phyloP scores from a whole-genome alignment of 345 rosid species.

The Corchorus olitorius region DNA sequence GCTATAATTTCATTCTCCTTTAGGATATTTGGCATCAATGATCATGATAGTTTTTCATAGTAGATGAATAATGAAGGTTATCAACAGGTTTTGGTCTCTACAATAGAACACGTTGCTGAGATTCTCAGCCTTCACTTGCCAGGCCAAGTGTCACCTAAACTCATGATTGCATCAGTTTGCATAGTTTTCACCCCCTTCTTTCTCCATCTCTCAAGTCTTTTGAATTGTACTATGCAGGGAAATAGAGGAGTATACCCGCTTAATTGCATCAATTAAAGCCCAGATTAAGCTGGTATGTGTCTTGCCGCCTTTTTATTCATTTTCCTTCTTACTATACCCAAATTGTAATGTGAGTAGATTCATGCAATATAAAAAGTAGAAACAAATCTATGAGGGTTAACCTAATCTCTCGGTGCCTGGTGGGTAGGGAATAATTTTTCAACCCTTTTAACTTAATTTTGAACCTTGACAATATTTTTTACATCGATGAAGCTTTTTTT shows the following conservation, averaged over 20 bases:
- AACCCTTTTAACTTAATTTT: not conserved
- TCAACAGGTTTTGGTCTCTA: not conserved
- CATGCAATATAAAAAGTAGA: constrained; percentile 3
- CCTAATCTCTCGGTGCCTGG: constrained; percentile 5
- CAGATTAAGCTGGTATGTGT: constrained; percentile 72
- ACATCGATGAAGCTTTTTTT: not conserved
- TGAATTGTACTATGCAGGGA: constrained; percentile 47
- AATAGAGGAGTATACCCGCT: constrained; percentile 58
- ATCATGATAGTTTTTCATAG: constrained; percentile 6
- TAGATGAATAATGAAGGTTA: not conserved
- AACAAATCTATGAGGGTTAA: constrained; percentile 3
- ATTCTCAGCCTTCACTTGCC: not conserved
- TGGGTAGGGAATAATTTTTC: not conserved
- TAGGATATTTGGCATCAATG: not conserved
- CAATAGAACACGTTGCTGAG: not conserved
- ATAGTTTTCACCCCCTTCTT: not conserved
- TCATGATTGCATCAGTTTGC: not conserved
- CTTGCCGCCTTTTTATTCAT: not conserved
- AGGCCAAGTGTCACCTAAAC: not conserved
- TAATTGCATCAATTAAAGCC: constrained; percentile 73
- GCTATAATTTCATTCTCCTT: not conserved
- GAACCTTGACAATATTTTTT: constrained; percentile 3
- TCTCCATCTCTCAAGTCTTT: not conserved
- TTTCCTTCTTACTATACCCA: not conserved
- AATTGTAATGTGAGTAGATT: not conserved